Evolutionary conservation across 2,329 filamentous ascomycete genomes (phyloP), one percentile per base, ranked within the genome.

Genomic region (Fusarium cicatricum): DNA sequence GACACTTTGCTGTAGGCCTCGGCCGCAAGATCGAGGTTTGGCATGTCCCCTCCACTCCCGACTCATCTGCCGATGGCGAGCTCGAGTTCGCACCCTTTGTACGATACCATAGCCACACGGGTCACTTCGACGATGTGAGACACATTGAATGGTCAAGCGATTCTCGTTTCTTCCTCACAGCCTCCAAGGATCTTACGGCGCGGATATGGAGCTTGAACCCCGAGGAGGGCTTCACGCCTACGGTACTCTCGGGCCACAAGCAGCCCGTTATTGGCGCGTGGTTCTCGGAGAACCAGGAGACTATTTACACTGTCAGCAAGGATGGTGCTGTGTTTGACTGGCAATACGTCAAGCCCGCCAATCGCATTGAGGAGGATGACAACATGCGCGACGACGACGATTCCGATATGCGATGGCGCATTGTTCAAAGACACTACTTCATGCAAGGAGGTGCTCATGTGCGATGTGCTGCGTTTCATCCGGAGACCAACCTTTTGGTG

Each of bases 261-360:
- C 92, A 97, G 74, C 89, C 85, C 14, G 90, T 99, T 3, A 83
- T 96, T 49, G 91, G 90, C n/a, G 93, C 93, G n/a, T 99, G 92
- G 87, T 99, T 99, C 72, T 96, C 93, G 1, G 88, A 90, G 58
- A 88, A 96, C 66, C 95, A 99, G 72, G 96, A 99, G 77, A 91
- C 86, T 42, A 96, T 99, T 48, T 99, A 95, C 73, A 98, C 95
- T 0, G 87, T 97, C 62, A 97, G 94, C 76, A 96, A 96, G 74
- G 96, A 99, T 74, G 96, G 95, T n/a, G 93, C 95, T 3, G 83
- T 98, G 1, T 98, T 98, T 70, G 85, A 90, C 62, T 99, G 95
- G 95, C 88, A 91, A 71, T 99, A 95, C 74, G 84, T 86, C 71
- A 86, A 70, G 79, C 85, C 70, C 77, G 85, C 76, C 74, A 81